Percentiles rank a stretch among this genome's conserved stretches.
Evolutionary conservation across 495 filamentous ascomycete genomes (phyloP).

Genomic region (Xylaria longipes): DNA sequence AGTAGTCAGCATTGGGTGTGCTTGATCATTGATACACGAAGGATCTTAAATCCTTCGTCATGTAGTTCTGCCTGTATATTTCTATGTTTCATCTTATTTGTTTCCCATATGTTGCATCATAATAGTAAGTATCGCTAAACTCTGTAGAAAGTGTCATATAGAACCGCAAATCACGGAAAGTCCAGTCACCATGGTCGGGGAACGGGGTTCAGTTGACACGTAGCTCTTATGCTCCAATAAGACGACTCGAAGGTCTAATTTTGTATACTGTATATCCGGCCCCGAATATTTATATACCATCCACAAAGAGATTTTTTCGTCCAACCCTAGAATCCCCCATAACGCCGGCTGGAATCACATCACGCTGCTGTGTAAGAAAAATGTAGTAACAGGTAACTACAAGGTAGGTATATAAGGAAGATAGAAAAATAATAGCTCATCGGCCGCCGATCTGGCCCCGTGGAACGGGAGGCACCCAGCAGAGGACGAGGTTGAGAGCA

Average conservation of each 20-base stretch:
- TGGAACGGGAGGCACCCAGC: slow-evolving; percentile 77
- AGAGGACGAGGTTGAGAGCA: slow-evolving; percentile 66
- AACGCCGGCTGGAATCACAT: not conserved
- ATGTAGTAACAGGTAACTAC: not conserved
- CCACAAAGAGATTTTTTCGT: not conserved
- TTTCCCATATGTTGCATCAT: not conserved
- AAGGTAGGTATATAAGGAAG: not conserved
- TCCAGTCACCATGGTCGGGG: not conserved
- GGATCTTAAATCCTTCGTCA: not conserved
- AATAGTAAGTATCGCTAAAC: not conserved
- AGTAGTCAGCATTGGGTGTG: not conserved
- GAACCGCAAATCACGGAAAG: not conserved
- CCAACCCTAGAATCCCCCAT: not conserved
- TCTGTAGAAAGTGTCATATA: not conserved
- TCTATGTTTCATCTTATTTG: not conserved
- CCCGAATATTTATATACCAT: not conserved
- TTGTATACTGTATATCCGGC: not conserved
- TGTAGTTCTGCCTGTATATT: not conserved
- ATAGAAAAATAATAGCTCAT: slow-evolving; percentile 35
- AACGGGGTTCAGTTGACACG: no score
- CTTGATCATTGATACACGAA: not conserved
- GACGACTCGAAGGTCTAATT: slow-evolving; percentile 10
- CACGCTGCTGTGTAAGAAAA: not conserved
- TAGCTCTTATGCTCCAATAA: not conserved
- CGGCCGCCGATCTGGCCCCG: slow-evolving; percentile 70